Conservation (phyloP, 345 rosid species). For the Moricandia arvensis region DNA sequence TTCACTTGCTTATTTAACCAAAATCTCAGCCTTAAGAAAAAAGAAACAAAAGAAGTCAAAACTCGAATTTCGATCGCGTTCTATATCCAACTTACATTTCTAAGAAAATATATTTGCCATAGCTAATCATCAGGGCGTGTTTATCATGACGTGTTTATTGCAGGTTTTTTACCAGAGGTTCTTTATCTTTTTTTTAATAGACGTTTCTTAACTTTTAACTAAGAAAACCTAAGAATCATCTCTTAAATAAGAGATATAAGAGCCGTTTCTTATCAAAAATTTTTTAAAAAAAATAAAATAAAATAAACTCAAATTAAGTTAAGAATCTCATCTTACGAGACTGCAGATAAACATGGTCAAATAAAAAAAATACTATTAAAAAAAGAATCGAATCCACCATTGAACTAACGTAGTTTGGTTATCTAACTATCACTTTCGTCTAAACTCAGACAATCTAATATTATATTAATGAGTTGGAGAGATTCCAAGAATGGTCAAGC, state of each 20-base stretch:
- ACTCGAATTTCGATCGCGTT: neutral
- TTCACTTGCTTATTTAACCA: neutral
- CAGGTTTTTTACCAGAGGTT: too few relatives aligned
- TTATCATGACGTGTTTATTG: too few relatives aligned
- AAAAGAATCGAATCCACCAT: neutral
- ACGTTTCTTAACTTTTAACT: too few relatives aligned
- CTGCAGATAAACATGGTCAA: too few relatives aligned
- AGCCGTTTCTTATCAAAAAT: too few relatives aligned
- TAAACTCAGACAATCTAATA: neutral
- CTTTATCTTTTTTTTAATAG: too few relatives aligned
- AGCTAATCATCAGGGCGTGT: too few relatives aligned
- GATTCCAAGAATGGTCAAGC: constrained; percentile 11
- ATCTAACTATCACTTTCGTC: constrained; percentile 34
- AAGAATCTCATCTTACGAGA: too few relatives aligned
- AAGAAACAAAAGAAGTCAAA: neutral
- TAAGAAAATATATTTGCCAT: neutral
- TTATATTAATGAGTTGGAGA: neutral
- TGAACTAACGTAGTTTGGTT: constrained; percentile 22
- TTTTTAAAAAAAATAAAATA: too few relatives aligned
- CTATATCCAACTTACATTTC: neutral
- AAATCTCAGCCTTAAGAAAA: neutral
- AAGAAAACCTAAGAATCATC: too few relatives aligned
- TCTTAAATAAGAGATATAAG: too few relatives aligned
- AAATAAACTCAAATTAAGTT: too few relatives aligned
- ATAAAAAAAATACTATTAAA: neutral